phyloP scores from a whole-genome alignment of 352 stramenopile genomes.

The Phytopythium chamaehyphon region DNA sequence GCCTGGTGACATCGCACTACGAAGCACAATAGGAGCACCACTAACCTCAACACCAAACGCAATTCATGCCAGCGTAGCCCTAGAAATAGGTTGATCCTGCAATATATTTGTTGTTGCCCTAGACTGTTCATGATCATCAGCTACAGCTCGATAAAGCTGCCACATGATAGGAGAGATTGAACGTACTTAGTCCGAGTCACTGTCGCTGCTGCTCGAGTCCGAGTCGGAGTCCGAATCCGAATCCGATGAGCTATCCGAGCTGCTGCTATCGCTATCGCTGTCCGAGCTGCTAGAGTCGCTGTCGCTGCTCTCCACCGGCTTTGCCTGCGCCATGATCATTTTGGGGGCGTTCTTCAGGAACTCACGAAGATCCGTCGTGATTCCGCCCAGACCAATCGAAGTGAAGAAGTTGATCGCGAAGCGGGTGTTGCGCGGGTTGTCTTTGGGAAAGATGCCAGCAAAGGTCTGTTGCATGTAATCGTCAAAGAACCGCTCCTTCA shows the following conservation, averaged over 20 bases:
- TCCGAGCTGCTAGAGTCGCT: constrained; percentile 35
- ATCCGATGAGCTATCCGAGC: constrained; percentile 29
- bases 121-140: background rate
- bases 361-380: constrained; percentile 96
- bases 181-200: constrained; percentile 1
- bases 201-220: constrained; percentile 26
- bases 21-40: too few species aligned
- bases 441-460: constrained; percentile 95
- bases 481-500: constrained; percentile 95
- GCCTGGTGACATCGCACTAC: background rate
- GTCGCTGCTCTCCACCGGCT: constrained; percentile 27
- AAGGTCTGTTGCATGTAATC: constrained; percentile 91
- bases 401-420: constrained; percentile 99
- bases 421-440: constrained; percentile 96
- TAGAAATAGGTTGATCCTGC: too few species aligned
- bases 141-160: background rate
- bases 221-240: constrained; percentile 41
- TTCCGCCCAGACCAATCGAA: constrained; percentile 95
- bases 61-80: too few species aligned
- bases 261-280: constrained; percentile 8
- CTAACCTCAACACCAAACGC: too few species aligned
- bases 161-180: background rate
- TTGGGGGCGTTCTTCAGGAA: constrained; percentile 97
- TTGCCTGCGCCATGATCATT: constrained; percentile 86
- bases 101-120: too few species aligned